Evolutionary conservation across 2,329 filamentous ascomycete genomes (phyloP).

Genomic region (Verticillium nubilum): DNA sequence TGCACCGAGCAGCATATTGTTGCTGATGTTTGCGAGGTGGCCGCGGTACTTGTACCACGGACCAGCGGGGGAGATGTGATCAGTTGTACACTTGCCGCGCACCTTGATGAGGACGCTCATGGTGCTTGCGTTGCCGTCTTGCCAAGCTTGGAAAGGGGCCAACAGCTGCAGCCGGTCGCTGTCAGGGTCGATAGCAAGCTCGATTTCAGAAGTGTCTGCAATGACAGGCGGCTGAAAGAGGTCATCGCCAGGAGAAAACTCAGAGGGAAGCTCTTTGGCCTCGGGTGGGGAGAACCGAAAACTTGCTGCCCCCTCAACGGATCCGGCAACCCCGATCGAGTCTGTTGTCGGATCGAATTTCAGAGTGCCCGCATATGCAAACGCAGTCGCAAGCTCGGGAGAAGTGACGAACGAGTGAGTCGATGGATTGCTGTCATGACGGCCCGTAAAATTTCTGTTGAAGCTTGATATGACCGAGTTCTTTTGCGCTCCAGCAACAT

Average conservation of each 20-base stretch:
- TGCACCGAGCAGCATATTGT: slow-evolving; percentile 28
- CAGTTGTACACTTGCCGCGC: slow-evolving; percentile 30
- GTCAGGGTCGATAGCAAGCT: slow-evolving; percentile 18
- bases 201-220: slow-evolving; percentile 12
- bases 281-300: slow-evolving; percentile 21
- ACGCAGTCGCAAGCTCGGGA: slow-evolving; percentile 37
- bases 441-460: slow-evolving; percentile 30
- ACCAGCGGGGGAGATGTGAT: slow-evolving; percentile 31
- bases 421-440: slow-evolving; percentile 31
- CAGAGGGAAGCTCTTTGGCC: slow-evolving; percentile 18
- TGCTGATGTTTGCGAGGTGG: slow-evolving; percentile 30
- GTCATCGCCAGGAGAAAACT: slow-evolving; percentile 17
- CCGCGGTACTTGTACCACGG: slow-evolving; percentile 32
- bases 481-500: slow-evolving; percentile 15
- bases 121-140: slow-evolving; percentile 13
- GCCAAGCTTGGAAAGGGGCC: slow-evolving; percentile 20
- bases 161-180: slow-evolving; percentile 24
- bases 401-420: slow-evolving; percentile 44
- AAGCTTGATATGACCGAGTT: slow-evolving; percentile 28
- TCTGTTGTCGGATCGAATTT: slow-evolving; percentile 23
- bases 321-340: slow-evolving; percentile 8
- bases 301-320: not conserved
- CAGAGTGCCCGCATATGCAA: slow-evolving; percentile 32
- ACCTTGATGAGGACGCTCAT: slow-evolving; percentile 26
- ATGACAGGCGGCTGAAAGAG: slow-evolving; percentile 18